Base-by-base conservation (phyloP, 768 basidiomycete species). In the Neoboletus brunneissimus region DNA sequence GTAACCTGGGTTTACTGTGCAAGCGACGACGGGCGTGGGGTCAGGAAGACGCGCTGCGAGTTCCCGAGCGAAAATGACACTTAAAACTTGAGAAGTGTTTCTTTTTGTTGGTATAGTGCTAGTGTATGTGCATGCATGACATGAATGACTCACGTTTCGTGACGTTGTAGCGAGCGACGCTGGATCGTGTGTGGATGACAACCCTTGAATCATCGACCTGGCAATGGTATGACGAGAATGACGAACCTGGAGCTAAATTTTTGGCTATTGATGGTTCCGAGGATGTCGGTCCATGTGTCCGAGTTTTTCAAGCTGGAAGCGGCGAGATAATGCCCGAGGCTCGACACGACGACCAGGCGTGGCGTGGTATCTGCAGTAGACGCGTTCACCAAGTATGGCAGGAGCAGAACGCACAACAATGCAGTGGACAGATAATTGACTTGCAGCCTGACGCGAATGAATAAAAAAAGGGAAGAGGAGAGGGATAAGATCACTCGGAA, bases 401-500 rank as follows among this genome's bases (percentile, higher is more conserved):
- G 60, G 18, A 74, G 64, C 31, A 72, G 53, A 10, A 74, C 51
- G 54, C 65, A 65, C n/a, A 72, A 58, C 35, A 71, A 55, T 5
- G 67, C 67, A 15, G 67, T 74, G 43, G 70, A 65, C 20, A 73
- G 55, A 45, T 67, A 65, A 54, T 75, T 72, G n/a, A 70, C 67
- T 50, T 73, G 70, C 2, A 75, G 45, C 42, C 73, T 75, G 43
- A 11, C 4, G 11, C 25, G 5, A 15, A n/a, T 13, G 11, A n/a
- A 35, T 16, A 15, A 8, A 43, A 43, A 23, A 25, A 53, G 27
- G 27, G 27, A 25, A 25, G 5, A 6, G 27, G 27, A 32, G 5
- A 29, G 16, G 37, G n/a, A 13, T 4, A 51, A 35, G 16, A 16
- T 45, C 35, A 32, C 18, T 41, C 48, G 16, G 20, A 13, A 10